A percentile compares a stretch with the other conserved stretches of the same genome.
Conservation (phyloP, 345 rosid genomes). For the Draba incana region DNA sequence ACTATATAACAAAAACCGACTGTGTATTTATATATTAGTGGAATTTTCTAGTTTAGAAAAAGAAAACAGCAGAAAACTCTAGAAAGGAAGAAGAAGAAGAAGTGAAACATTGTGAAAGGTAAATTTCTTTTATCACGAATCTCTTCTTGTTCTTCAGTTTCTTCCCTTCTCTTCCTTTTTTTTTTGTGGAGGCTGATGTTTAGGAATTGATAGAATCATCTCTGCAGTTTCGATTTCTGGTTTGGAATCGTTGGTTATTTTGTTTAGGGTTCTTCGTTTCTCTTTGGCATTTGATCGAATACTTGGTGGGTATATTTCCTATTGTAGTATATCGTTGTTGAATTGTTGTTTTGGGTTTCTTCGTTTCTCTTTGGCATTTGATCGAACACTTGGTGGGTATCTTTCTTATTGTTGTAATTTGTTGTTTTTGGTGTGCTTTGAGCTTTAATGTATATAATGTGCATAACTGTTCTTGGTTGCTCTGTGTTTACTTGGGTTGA, state of each 20-base stretch:
- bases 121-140: not conserved
- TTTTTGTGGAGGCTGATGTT: not conserved
- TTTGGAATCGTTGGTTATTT: not conserved
- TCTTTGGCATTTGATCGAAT: slow-evolving; percentile 26
- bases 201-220: not conserved
- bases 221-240: not conserved
- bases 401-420: not conserved
- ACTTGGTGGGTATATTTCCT: slow-evolving; percentile 10
- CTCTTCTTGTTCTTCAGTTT: slow-evolving; percentile 5
- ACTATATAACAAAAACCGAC: not conserved
- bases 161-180: too few relatives aligned
- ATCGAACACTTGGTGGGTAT: slow-evolving; percentile 29
- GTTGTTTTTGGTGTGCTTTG: not conserved
- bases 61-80: not conserved
- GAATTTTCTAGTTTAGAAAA: not conserved
- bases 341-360: not conserved
- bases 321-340: too few relatives aligned
- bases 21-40: not conserved
- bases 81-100: not conserved
- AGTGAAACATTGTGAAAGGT: slow-evolving; percentile 7
- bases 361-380: slow-evolving; percentile 6
- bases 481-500: not conserved
- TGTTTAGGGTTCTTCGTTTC: not conserved
- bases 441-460: too few relatives aligned
- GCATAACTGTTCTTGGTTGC: not conserved